Evolutionary conservation across 2,329 filamentous ascomycete species (phyloP).

Genomic region (Calonectria pauciramosa): DNA sequence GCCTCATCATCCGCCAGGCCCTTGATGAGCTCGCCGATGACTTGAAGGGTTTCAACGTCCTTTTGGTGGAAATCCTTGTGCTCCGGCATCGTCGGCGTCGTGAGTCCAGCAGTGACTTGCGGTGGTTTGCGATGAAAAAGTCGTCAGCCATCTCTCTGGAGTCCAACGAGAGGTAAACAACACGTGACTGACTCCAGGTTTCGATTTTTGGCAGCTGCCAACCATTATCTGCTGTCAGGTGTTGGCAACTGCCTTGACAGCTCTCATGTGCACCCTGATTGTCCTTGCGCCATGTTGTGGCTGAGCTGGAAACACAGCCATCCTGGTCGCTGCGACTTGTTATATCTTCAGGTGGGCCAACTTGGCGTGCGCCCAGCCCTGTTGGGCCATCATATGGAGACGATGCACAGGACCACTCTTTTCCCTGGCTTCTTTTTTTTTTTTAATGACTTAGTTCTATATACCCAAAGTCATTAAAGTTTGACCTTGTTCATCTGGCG

Average conservation of each 20-base stretch:
- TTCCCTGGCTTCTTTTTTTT: background rate
- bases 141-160: background rate
- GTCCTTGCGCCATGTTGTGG: background rate
- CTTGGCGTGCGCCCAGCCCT: background rate
- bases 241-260: background rate
- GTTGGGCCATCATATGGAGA: background rate
- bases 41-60: background rate
- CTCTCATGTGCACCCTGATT: background rate
- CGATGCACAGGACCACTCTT: background rate
- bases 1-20: background rate
- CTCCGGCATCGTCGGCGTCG: background rate
- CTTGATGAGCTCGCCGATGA: background rate
- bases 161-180: background rate
- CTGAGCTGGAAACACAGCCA: background rate
- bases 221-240: background rate
- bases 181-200: background rate
- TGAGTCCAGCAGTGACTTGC: background rate
- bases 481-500: background rate
- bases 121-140: background rate
- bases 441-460: background rate
- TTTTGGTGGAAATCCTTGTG: background rate
- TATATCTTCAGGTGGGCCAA: background rate
- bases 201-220: background rate
- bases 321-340: background rate
- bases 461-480: background rate